Evolutionary conservation across 768 basidiomycete genomes (phyloP), one percentile per base, ranked within the genome.

Genomic region (Mrakia gelida): DNA sequence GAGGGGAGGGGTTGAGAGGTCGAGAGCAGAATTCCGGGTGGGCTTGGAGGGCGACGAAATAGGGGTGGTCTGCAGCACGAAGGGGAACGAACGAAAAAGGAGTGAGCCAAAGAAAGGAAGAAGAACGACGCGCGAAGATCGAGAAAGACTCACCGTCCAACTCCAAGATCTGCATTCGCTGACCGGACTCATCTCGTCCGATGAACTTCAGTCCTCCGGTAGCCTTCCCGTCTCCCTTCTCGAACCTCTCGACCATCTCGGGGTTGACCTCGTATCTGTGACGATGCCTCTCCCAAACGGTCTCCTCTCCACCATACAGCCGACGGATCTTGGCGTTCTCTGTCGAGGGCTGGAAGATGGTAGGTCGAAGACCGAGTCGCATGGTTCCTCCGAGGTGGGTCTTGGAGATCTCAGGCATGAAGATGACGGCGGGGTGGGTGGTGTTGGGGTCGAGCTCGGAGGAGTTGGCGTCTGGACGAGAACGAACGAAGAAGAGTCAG

Each of bases 331-430:
- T 89, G 68, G 90, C 91, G 26, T 84, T 82, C 82, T 91, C 91
- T 1, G 90, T 90, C 18, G 86, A 88, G 13, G 87, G 84, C 76
- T 91, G 89, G 84, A 98, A 98, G 68, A 98, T 88, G 2, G 96
- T 99, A 5, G 96, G 94, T n/a, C 96, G 90, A 61, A 98, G 87
- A 32, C 97, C 97, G n/a, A 98, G 89, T 18, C 97, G 91, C 97
- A 99, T 99, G n/a, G 96, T 99, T 30, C 97, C 97, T 73, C 97
- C 97, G 90, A 98, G 94, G 80, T 98, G 95, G 18, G 95, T 98
- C 83, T 91, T 92, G 16, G 94, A 97, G 81, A 99, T 93, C 84
- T 99, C 97, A 26, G 97, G 97, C 97, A 99, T 99, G 88, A 95
- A 98, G 81, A 98, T 88, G 85, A 98, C 87, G 76, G 95, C 87